Evolutionary conservation across 352 stramenopile species (phyloP).

Genomic region (Pythium pectinolyticum): DNA sequence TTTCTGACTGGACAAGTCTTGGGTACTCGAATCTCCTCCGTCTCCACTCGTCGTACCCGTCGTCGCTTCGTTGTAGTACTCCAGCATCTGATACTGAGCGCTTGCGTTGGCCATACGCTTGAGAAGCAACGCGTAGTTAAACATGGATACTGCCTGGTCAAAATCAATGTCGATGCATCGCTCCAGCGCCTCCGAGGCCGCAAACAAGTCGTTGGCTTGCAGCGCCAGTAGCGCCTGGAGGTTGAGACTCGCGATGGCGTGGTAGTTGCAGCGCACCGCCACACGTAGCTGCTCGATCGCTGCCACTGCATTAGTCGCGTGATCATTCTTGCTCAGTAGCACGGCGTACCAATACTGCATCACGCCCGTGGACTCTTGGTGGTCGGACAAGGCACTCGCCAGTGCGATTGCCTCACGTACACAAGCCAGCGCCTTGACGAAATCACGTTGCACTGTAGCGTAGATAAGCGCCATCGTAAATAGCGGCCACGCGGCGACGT

Average conservation of each 20-base stretch:
- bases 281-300: slow-evolving; percentile 38
- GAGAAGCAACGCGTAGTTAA: slow-evolving; percentile 74
- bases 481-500: slow-evolving; percentile 30
- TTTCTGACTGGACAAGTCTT: neutral
- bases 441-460: slow-evolving; percentile 31
- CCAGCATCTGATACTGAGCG: slow-evolving; percentile 62
- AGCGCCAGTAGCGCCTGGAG: slow-evolving; percentile 51
- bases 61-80: slow-evolving; percentile 36
- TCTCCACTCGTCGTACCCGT: neutral
- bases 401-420: slow-evolving; percentile 30
- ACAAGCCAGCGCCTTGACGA: slow-evolving; percentile 28
- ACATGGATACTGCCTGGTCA: slow-evolving; percentile 44
- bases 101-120: slow-evolving; percentile 42
- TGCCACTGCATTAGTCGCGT: neutral
- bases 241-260: slow-evolving; percentile 47
- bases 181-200: slow-evolving; percentile 48
- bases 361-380: slow-evolving; percentile 11
- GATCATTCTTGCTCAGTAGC: slow-evolving; percentile 36
- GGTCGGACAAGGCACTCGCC: neutral
- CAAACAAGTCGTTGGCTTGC: slow-evolving; percentile 35
- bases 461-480: slow-evolving; percentile 47
- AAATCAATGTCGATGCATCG: slow-evolving; percentile 60
- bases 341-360: slow-evolving; percentile 66
- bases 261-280: slow-evolving; percentile 50
- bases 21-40: neutral